Percentiles rank a stretch among this genome's conserved stretches.
phyloP scores from a whole-genome alignment of 257 asterid genomes.

The Mitragyna speciosa region DNA sequence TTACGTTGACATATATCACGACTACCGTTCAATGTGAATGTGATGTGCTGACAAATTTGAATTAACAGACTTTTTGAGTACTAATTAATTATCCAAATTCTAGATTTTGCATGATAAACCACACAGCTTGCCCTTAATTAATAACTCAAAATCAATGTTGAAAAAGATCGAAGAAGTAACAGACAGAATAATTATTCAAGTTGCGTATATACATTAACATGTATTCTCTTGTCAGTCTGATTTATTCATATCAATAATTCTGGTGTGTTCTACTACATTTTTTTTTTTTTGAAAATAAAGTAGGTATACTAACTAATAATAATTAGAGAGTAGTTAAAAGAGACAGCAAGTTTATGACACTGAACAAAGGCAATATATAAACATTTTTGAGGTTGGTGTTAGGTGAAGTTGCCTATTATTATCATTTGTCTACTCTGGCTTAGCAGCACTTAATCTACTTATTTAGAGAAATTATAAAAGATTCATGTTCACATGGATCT shows the following conservation, averaged over 20 bases:
- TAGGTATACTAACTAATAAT: too few species aligned
- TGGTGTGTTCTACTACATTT: background rate
- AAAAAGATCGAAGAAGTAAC: background rate
- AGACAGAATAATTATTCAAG: background rate
- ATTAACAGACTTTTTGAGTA: background rate
- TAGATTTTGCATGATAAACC: too few species aligned
- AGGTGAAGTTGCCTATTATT: background rate
- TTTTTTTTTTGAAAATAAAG: too few species aligned
- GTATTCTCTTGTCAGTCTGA: background rate
- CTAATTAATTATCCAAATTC: background rate
- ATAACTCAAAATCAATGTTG: background rate
- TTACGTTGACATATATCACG: too few species aligned
- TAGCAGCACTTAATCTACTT: background rate
- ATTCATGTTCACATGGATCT: background rate
- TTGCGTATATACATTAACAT: too few species aligned
- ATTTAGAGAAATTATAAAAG: background rate
- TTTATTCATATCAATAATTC: background rate
- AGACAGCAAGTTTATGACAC: too few species aligned
- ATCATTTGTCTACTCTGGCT: background rate
- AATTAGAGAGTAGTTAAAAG: too few species aligned
- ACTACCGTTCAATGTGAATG: background rate
- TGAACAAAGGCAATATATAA: background rate
- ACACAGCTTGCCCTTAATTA: too few species aligned
- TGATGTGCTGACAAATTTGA: too few species aligned
- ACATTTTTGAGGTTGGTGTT: background rate